Evolutionary conservation across 306 rosid genomes (phyloP).

Genomic region (Vigna radiata): DNA sequence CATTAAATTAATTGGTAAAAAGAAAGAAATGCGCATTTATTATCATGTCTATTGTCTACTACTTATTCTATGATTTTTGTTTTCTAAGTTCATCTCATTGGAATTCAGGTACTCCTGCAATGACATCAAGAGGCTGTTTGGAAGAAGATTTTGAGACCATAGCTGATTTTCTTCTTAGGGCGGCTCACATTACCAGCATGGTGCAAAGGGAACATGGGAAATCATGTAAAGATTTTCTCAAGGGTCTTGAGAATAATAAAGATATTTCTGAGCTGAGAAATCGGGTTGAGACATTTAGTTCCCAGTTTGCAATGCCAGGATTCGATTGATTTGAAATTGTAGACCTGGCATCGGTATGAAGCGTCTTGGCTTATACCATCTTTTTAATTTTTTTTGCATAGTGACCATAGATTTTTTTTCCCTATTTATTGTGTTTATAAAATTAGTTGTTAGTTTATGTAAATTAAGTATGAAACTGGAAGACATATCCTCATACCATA

Average conservation of each 20-base stretch:
- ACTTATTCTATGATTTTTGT: neutral
- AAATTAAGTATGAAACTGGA: slow-evolving; percentile 40
- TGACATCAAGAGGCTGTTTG: slow-evolving; percentile 88
- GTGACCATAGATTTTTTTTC: slow-evolving; percentile 18
- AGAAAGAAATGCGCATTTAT: neutral
- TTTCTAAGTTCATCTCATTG: slow-evolving; percentile 10
- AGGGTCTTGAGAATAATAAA: slow-evolving; percentile 64
- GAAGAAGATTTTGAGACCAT: slow-evolving; percentile 84
- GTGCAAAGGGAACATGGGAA: slow-evolving; percentile 72
- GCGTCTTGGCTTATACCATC: slow-evolving; percentile 40
- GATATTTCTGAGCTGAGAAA: slow-evolving; percentile 67
- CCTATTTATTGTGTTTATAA: neutral
- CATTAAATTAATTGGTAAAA: slow-evolving; percentile 2
- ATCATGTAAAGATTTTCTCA: slow-evolving; percentile 63
- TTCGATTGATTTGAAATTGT: slow-evolving; percentile 56
- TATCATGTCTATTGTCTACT: neutral
- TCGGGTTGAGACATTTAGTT: slow-evolving; percentile 75
- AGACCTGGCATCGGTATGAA: slow-evolving; percentile 22
- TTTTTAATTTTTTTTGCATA: slow-evolving; percentile 35
- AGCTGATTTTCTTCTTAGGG: slow-evolving; percentile 76
- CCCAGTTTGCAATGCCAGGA: slow-evolving; percentile 87
- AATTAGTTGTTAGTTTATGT: slow-evolving; percentile 36
- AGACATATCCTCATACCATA: slow-evolving; percentile 15
- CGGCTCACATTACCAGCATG: slow-evolving; percentile 68
- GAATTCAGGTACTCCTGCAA: slow-evolving; percentile 83